Base-by-base conservation (phyloP, 1,284 basidiomycete genomes). In the Sporisorium iseilematis-ciliati region DNA sequence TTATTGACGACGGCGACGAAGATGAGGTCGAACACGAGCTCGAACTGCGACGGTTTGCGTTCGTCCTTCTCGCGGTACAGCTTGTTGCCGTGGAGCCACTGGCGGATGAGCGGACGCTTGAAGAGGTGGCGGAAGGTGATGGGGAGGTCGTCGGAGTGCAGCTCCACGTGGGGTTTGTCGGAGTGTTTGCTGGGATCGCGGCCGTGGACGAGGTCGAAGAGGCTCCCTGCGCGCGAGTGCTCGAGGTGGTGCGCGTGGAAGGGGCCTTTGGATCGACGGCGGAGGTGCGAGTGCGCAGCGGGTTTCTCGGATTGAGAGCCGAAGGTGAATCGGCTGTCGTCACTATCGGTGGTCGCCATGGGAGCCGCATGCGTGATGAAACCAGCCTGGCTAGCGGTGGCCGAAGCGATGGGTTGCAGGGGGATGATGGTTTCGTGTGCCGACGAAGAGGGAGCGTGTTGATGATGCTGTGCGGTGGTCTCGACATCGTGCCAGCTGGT, bases 1-100 rank as follows among this genome's bases (percentile, higher is more conserved):
- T 80, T 81, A 38, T 75, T 75, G 29, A 75, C 72, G 2, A 75
- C 72, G 14, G 72, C 72, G 50, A 82, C 81, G 46, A 84, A 79
- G 66, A 81, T 77, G 21, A 84, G 70, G 57, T 85, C 84, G 33
- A 84, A 85, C 40, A 85, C 84, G 18, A 85, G 80, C 57, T 85
- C 84, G 53, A 84, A 83, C 26, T 83, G 80, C 11, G 71, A 74
- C 1, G 83, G 77, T 26, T 79, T 70, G 12, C 84, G 73, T 46
- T 82, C 81, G 62, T 77, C 77, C 21, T 65, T 70, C 49, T 86
- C 85, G 31, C 81, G 69, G 54, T 80, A 85, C 48, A 85, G 60
- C 52, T 81, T 69, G 41, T 78, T 80, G 33, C 80, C 69, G 49
- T 81, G 65, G 4, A 86, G 62, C 81, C 82, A 86, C 55, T 86